Evolutionary conservation across 1,139 yeast species (phyloP), one percentile per base, ranked within the genome.

Genomic region (Protomyces inundatus): DNA sequence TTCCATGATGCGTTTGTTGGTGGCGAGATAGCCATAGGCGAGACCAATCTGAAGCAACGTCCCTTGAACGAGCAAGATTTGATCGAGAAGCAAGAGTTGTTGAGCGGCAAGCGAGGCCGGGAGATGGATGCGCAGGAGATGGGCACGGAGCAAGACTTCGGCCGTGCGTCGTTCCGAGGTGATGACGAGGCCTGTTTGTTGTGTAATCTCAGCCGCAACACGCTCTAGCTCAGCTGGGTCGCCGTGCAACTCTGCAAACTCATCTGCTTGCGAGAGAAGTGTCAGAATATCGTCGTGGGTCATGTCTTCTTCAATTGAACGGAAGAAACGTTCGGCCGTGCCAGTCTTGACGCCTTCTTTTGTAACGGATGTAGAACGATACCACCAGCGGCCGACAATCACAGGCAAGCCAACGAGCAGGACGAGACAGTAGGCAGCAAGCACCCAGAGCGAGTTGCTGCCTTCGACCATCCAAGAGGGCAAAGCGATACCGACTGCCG

Each of bases 401-500:
- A 79, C 79, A 1, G 98, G 98, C 66, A 93, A 81, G 12, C 89
- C 78, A 4, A 86, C 79, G 32, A 96, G 97, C 69, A 95, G 84
- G 57, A 89, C 76, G 9, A 84, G 69, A 64, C 90, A 84, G 75
- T 95, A 95, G 6, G 83, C 75, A 34, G 87, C 83, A 51, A 87
- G 75, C 70, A 88, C 80, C 53, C 87, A 71, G 1, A 87, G 83
- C 4, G 95, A 86, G 52, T 87, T 87, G 66, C 84, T 81, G 40
- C 96, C 93, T 70, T 90, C 97, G 52, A 95, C 90, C 70, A 95
- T 80, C 76, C 90, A 90, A 73, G 87, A 86, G 50, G 99, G 99
- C 69, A 95, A 78, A 0, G 98, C 99, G 75, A 95, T 90, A 65
- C 98, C 98, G 74, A 90, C 97, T n/a, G 87, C 79, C n/a, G 88